Base-by-base conservation (phyloP, 495 filamentous ascomycete species). In the Penicillium canariense region DNA sequence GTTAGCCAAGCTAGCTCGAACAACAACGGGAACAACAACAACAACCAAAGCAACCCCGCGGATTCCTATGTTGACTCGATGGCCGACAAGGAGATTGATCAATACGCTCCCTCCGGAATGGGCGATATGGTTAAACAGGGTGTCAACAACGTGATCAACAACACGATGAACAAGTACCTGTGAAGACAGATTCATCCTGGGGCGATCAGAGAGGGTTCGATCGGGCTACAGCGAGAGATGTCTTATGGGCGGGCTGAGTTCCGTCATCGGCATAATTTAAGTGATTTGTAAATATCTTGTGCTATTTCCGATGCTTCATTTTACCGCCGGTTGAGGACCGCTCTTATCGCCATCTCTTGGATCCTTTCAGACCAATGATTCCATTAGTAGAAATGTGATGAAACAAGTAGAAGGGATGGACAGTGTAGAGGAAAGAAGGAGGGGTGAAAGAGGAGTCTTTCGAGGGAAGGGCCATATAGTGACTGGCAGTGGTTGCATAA, bases 21-120 rank as follows among this genome's bases (percentile, higher is more conserved):
- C 43, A 17, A 45, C 22, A 28, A 10, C 26, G 4, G 12, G 7
- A 27, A 30, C 26, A 18, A 6, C 6, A 45, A 22, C 22, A 45
- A 3, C 12, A 18, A 42, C 12, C 38, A 42, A 18, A 17, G 6
- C 10, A n/a, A 5, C 14, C 23, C 39, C 6, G 42, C 26, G 6
- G 5, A 46, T 46, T 18, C 7, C 27, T 28, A 28, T 20, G 43
- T 46, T 5, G 27, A 46, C 43, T 28, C 25, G n/a, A 3, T 12
- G 6, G 43, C 30, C n/a, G 43, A 46, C 26, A 46, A 46, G 43
- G 26, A 46, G 43, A 17, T 46, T 11, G 43, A 46, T 31, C 43
- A 46, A 20, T 46, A 30, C 17, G 27, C 43, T 5, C 27, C 43
- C 6, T 6, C 43, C 11, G 43, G 43, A 15, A 17, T 26, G 7